Evolutionary conservation across 2,329 filamentous ascomycete genomes (phyloP).

Genomic region (Ramularia endophylla): DNA sequence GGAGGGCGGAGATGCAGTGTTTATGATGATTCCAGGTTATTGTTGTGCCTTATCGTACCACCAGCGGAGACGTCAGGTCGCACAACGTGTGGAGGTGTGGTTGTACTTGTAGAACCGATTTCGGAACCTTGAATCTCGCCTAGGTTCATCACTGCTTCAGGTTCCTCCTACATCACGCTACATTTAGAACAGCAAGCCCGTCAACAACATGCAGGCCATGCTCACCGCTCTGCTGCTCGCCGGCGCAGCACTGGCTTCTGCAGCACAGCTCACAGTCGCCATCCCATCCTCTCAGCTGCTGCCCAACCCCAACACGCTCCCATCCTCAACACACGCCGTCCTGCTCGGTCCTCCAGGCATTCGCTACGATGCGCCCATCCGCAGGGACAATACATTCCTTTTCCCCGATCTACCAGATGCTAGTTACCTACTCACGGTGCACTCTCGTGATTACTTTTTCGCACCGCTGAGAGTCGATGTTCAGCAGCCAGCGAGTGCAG

Average conservation of each 20-base stretch:
- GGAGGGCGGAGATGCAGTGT: neutral
- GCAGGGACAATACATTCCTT: conserved; percentile 62
- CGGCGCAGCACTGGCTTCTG: conserved; percentile 26
- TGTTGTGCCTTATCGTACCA: no score
- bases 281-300: conserved; percentile 42
- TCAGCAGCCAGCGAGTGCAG: conserved; percentile 32
- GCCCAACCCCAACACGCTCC: conserved; percentile 43
- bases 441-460: conserved; percentile 69
- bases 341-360: conserved; percentile 43
- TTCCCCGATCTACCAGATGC: conserved; percentile 67
- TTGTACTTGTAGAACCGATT: no score
- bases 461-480: conserved; percentile 77
- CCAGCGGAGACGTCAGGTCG: no score
- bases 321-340: conserved; percentile 57
- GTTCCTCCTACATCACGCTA: no score
- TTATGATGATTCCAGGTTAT: no score
- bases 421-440: conserved; percentile 77
- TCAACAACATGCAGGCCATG: conserved; percentile 1
- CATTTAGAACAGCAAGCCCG: no score
- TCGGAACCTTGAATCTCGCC: no score
- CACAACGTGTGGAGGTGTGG: no score
- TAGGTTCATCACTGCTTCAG: no score
- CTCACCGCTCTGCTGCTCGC: conserved; percentile 10
- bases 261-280: conserved; percentile 46
- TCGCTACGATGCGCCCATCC: conserved; percentile 56